Evolutionary conservation across 2,329 filamentous ascomycete genomes (phyloP).

Genomic region (Sporothrix variecibatus): DNA sequence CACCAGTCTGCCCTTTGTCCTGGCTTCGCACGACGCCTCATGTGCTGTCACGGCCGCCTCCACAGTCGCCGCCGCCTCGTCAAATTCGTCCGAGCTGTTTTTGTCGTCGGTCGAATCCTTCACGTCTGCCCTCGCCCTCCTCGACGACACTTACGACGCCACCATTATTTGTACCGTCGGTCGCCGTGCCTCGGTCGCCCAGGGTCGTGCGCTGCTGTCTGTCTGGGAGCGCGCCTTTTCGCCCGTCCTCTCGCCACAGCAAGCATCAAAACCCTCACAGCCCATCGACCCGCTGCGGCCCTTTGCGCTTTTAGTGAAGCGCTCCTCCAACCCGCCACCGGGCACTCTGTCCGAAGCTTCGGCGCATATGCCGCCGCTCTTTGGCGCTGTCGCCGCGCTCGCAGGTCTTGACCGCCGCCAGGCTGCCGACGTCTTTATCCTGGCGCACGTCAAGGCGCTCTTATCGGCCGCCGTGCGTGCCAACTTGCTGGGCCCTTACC

Average conservation of each 20-base stretch:
- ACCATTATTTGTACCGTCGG: constrained; percentile 78
- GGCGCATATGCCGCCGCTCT: constrained; percentile 71
- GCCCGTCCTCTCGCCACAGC: constrained; percentile 27
- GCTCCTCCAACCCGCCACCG: constrained; percentile 21
- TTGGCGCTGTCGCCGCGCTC: constrained; percentile 65
- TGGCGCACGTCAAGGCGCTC: constrained; percentile 75
- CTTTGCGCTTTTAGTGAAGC: constrained; percentile 43
- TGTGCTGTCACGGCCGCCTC: background rate
- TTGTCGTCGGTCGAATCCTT: constrained; percentile 6
- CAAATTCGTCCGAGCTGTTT: background rate
- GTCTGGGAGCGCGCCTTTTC: constrained; percentile 75
- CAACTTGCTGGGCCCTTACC: constrained; percentile 77
- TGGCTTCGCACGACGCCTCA: constrained; percentile 60
- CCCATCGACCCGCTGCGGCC: constrained; percentile 38
- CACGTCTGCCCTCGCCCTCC: constrained; percentile 45
- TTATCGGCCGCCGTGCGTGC: constrained; percentile 76
- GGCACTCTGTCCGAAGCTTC: constrained; percentile 47
- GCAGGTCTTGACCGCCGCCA: constrained; percentile 62
- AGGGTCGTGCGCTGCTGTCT: constrained; percentile 71
- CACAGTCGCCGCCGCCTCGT: background rate
- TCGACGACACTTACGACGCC: constrained; percentile 78
- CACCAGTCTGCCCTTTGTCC: constrained; percentile 72
- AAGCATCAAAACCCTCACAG: background rate
- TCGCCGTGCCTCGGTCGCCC: constrained; percentile 70
- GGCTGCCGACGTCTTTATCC: constrained; percentile 72